These are phyloP conservation scores for Cinchona pubescens DNA, from an alignment of 257 asterid species.

Conservation along the genomic window DNA sequence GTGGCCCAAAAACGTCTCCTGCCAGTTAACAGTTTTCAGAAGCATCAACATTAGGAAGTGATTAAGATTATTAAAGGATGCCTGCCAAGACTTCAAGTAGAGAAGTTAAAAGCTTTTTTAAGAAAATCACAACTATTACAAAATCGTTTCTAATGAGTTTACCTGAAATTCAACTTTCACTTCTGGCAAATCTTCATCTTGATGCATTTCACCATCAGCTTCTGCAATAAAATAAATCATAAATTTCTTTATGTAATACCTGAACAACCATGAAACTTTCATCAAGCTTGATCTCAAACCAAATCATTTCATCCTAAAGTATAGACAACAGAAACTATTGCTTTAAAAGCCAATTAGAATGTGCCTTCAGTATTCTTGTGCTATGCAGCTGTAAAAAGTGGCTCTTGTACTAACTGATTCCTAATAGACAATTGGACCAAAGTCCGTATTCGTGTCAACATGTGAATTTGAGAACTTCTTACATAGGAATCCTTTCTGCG, in stretches of 20 bases:
- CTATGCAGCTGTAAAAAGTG: not conserved
- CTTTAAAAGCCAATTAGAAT: not conserved
- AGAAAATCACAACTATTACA: not conserved
- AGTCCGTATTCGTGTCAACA: too few relatives aligned
- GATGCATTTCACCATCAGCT: conserved; percentile 34
- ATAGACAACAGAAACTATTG: not conserved
- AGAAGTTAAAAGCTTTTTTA: not conserved
- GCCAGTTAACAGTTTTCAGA: conserved; percentile 20
- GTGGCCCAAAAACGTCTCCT: conserved; percentile 97
- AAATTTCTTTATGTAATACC: conserved; percentile 12
- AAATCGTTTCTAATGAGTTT: conserved; percentile 4
- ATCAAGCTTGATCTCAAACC: not conserved
- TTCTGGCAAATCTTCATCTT: conserved; percentile 78
- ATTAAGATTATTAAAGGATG: not conserved
- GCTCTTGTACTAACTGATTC: not conserved
- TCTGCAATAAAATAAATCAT: conserved; percentile 43
- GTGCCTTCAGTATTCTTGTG: not conserved
- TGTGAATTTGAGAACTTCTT: not conserved
- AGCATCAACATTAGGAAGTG: not conserved
- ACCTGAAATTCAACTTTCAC: conserved; percentile 81
- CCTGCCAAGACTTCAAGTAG: not conserved
- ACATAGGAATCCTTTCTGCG: not conserved
- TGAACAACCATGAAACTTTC: not conserved
- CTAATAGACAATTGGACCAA: not conserved
- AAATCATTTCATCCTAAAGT: not conserved